Evolutionary conservation across 2,329 filamentous ascomycete species (phyloP).

Genomic region (Aspergillus sojae): DNA sequence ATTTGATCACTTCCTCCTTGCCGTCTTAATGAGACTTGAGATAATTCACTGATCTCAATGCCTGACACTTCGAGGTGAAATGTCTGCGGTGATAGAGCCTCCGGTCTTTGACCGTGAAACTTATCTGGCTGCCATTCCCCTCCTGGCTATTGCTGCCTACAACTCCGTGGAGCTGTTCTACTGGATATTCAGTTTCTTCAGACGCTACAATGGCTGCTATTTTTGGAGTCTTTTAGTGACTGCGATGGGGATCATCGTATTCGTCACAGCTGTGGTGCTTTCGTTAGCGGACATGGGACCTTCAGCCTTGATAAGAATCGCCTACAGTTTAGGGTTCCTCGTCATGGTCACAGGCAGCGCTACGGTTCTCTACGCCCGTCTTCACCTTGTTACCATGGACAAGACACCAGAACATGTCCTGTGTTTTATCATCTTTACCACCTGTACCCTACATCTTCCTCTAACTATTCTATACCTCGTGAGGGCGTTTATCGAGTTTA

Average conservation of each 20-base stretch:
- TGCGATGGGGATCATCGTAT: conserved; percentile 39
- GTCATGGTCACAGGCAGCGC: conserved; percentile 43
- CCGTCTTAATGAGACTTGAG: neutral
- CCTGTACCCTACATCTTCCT: conserved; percentile 39
- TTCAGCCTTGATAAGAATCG: neutral
- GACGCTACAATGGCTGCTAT: conserved; percentile 45
- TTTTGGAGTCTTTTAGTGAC: conserved; percentile 50
- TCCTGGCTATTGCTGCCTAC: conserved; percentile 30
- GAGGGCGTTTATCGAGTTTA: conserved; percentile 7
- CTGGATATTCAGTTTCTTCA: conserved; percentile 48
- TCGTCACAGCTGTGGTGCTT: conserved; percentile 28
- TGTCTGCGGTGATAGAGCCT: neutral
- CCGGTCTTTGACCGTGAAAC: neutral
- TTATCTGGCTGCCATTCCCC: neutral
- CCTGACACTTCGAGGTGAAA: neutral
- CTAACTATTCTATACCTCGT: conserved; percentile 21
- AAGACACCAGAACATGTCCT: conserved; percentile 37
- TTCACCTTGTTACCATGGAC: conserved; percentile 45
- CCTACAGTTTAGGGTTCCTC: conserved; percentile 35
- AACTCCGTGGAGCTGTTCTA: conserved; percentile 48
- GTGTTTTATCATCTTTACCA: conserved; percentile 44
- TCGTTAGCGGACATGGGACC: neutral
- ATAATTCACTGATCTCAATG: neutral
- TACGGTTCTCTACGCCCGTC: conserved; percentile 49
- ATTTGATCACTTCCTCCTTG: neutral